phyloP scores from a whole-genome alignment of 768 basidiomycete species.

The Pleurotus giganteus region DNA sequence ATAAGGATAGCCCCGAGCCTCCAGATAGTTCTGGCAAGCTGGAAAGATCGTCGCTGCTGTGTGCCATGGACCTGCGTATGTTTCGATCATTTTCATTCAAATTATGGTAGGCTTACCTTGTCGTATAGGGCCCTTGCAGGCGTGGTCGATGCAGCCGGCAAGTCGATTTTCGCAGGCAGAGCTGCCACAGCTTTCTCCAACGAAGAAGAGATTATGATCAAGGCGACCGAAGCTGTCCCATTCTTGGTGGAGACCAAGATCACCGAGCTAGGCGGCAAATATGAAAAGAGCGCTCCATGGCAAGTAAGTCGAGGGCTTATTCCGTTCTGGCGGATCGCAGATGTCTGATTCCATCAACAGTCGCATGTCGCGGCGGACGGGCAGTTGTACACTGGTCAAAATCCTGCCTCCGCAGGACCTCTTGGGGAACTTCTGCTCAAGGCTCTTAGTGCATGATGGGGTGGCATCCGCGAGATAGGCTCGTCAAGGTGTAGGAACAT shows the following conservation, averaged over 20 bases:
- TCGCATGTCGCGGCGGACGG: conserved; percentile 56
- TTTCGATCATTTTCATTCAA: conserved; percentile 7
- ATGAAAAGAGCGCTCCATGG: conserved; percentile 57
- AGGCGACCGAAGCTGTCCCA: conserved; percentile 54
- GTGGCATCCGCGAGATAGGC: too few relatives aligned
- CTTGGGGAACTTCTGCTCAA: conserved; percentile 58
- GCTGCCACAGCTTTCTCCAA: conserved; percentile 70
- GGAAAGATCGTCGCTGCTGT: conserved; percentile 71
- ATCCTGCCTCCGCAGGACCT: conserved; percentile 61
- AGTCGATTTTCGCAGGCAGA: conserved; percentile 64
- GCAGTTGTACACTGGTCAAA: conserved; percentile 68
- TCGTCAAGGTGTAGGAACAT: too few relatives aligned
- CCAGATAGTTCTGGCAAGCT: conserved; percentile 56
- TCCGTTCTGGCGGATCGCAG: not conserved
- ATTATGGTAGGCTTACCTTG: conserved; percentile 1
- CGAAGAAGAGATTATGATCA: conserved; percentile 54
- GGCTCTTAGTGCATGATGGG: conserved; percentile 31
- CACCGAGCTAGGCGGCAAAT: conserved; percentile 60
- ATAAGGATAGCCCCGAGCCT: not conserved
- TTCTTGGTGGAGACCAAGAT: conserved; percentile 74
- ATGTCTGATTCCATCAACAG: conserved; percentile 22
- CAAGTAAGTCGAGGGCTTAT: conserved; percentile 37
- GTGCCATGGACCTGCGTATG: conserved; percentile 78
- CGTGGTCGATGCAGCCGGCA: conserved; percentile 50
- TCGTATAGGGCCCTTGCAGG: conserved; percentile 52